Conservation (phyloP, 257 asterid genomes). For the Paulownia fortunei region DNA sequence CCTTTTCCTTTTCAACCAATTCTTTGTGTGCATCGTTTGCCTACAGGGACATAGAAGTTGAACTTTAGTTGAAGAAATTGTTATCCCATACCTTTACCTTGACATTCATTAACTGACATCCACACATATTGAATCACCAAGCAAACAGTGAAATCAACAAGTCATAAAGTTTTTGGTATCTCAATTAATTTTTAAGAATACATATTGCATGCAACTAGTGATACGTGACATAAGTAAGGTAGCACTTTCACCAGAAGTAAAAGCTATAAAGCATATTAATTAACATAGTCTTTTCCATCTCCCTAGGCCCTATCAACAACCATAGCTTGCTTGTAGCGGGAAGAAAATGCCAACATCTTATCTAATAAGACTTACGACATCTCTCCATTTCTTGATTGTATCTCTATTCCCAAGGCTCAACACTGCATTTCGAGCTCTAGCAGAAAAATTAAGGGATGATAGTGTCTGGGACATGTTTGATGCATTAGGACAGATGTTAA, state of each 20-base stretch:
- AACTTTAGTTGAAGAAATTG: conserved; percentile 13
- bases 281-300: neutral
- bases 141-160: neutral
- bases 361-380: conserved; percentile 57
- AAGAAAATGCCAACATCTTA: neutral
- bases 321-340: neutral
- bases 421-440: conserved; percentile 73
- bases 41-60: conserved; percentile 45
- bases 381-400: conserved; percentile 82
- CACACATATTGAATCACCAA: neutral
- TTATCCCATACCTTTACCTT: neutral
- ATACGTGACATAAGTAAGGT: neutral
- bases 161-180: neutral
- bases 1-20: conserved; percentile 70
- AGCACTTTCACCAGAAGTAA: neutral
- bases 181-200: conserved; percentile 13
- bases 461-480: conserved; percentile 62
- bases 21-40: conserved; percentile 82
- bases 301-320: neutral
- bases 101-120: neutral
- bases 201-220: neutral
- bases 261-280: neutral
- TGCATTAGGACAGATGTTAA: conserved; percentile 62
- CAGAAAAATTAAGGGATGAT: conserved; percentile 72
- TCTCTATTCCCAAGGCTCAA: conserved; percentile 81